Conservation (phyloP, 140 eudicot genomes). For the Oenanthe javanica region DNA sequence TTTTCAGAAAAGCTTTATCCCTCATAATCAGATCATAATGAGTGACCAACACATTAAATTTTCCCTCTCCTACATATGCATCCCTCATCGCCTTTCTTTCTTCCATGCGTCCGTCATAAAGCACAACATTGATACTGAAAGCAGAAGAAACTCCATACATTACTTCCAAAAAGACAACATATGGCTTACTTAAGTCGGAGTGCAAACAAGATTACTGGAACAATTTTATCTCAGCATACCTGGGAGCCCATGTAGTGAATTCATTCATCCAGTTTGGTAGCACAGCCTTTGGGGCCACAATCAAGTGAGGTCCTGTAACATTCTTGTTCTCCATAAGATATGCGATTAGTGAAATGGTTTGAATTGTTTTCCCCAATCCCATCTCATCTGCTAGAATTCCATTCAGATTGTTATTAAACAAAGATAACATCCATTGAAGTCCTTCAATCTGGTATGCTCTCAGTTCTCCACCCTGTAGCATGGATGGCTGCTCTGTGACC, state of each 20-base stretch:
- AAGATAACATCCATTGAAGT: constrained; percentile 92
- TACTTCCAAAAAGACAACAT: neutral
- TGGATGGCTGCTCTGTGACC: constrained; percentile 94
- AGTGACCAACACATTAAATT: constrained; percentile 76
- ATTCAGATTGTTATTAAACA: constrained; percentile 81
- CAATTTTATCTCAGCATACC: constrained; percentile 30
- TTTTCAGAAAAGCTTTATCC: constrained; percentile 76
- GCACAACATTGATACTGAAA: constrained; percentile 67
- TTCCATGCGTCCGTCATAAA: constrained; percentile 85
- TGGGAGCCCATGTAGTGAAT: constrained; percentile 86
- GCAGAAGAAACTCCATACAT: constrained; percentile 15
- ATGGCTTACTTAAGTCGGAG: neutral
- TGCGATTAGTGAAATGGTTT: constrained; percentile 81
- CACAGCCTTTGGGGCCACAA: constrained; percentile 95
- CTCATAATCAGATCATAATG: constrained; percentile 94
- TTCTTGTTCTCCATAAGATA: constrained; percentile 79
- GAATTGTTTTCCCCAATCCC: constrained; percentile 97
- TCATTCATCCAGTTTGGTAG: constrained; percentile 92
- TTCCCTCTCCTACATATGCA: constrained; percentile 74
- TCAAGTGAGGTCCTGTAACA: constrained; percentile 88
- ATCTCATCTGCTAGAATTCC: constrained; percentile 98
- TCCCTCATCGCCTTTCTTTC: constrained; percentile 86
- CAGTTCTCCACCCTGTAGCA: constrained; percentile 92
- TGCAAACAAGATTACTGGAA: neutral
- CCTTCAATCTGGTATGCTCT: constrained; percentile 94